These are phyloP conservation scores for Ophiostoma populinum DNA, from an alignment of 2,329 filamentous ascomycete species.

Conservation along the genomic window DNA sequence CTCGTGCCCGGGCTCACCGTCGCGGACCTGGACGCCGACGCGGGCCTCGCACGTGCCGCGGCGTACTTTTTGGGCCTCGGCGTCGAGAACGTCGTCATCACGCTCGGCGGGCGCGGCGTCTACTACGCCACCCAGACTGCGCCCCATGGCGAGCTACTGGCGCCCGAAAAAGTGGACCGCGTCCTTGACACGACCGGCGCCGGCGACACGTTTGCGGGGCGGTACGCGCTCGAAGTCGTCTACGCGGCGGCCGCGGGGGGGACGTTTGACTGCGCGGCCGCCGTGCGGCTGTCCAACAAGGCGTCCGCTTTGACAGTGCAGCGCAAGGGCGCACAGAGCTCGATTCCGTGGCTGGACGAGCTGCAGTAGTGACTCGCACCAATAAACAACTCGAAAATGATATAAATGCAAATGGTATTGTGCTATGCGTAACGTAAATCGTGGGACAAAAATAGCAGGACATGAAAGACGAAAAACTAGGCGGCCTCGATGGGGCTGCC, in stretches of 20 bases:
- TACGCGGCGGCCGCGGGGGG: slow-evolving; percentile 16
- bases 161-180: slow-evolving; percentile 44
- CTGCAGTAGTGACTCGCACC: too few species aligned
- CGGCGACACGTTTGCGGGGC: slow-evolving; percentile 86
- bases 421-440: too few species aligned
- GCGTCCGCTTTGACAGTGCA: slow-evolving; percentile 51
- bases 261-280: slow-evolving; percentile 36
- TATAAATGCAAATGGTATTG: too few species aligned
- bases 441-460: too few species aligned
- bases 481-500: too few species aligned
- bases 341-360: slow-evolving; percentile 47
- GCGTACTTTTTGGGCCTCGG: slow-evolving; percentile 42
- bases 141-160: slow-evolving; percentile 30
- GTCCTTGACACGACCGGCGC: slow-evolving; percentile 91
- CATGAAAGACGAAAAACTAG: too few species aligned
- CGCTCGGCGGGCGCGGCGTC: slow-evolving; percentile 65
- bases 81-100: slow-evolving; percentile 65
- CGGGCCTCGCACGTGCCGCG: slow-evolving; percentile 22
- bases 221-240: slow-evolving; percentile 61
- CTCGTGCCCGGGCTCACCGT: slow-evolving; percentile 32
- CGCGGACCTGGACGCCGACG: slow-evolving; percentile 19
- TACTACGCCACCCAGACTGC: slow-evolving; percentile 35
- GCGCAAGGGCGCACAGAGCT: slow-evolving; percentile 44
- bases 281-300: slow-evolving; percentile 41
- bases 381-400: too few species aligned